A percentile compares a stretch with the other conserved stretches of the same genome.
phyloP scores from a whole-genome alignment of 208 protist genomes.

The Acanthamoeba rhysodes region DNA sequence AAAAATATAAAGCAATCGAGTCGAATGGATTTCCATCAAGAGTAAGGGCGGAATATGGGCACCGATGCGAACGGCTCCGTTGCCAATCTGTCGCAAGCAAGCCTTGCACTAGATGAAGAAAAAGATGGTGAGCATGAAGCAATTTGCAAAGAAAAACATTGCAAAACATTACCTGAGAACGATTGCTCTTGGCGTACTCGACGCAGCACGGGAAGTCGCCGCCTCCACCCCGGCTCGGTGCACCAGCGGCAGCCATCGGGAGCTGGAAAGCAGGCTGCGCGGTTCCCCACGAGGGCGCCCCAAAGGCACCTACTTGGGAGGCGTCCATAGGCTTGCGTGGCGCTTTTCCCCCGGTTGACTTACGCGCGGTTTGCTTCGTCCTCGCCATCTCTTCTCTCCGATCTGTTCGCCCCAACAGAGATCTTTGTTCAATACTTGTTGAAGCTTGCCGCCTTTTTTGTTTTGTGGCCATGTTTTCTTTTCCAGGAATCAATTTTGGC shows the following conservation, averaged over 20 bases:
- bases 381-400: slow-evolving; percentile 93
- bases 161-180: neutral
- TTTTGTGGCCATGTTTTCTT: no score
- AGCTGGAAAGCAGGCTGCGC: neutral
- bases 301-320: slow-evolving; percentile 80
- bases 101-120: neutral
- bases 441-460: no score
- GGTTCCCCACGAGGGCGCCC: no score
- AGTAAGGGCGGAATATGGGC: neutral
- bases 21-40: no score
- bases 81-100: neutral
- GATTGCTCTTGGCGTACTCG: slow-evolving; percentile 24
- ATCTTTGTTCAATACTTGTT: no score
- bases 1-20: neutral
- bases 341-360: slow-evolving; percentile 96
- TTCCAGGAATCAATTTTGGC: no score
- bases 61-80: slow-evolving; percentile 17
- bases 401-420: neutral
- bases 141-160: neutral
- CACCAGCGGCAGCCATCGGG: no score
- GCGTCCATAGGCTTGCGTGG: slow-evolving; percentile 95
- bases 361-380: slow-evolving; percentile 98
- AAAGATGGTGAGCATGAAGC: neutral
- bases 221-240: neutral
- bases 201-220: slow-evolving; percentile 40